Base-by-base conservation (phyloP, 2,329 filamentous ascomycete species). In the Chaetomiaceae sp. region DNA sequence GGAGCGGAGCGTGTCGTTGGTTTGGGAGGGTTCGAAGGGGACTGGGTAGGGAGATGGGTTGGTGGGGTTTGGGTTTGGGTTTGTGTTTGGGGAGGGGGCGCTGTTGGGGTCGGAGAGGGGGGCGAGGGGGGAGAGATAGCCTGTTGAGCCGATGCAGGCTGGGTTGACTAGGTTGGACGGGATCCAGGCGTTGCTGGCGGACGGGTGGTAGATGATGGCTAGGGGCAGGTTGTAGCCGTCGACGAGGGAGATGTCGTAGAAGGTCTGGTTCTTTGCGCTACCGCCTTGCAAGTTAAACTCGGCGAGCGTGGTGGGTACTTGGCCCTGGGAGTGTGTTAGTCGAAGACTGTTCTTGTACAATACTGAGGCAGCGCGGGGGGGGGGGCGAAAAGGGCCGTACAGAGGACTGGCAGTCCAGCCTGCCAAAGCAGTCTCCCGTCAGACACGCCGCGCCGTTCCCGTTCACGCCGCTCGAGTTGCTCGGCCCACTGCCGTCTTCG, bases 191-290 rank as follows among this genome's bases (percentile, higher is more conserved):
- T 76, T 73, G 56, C 86, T 82, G 44, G 75, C 72, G 18, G 81
- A 75, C 3, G 78, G 75, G 20, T 79, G 70, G 55, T 81, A 77
- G 45, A 74, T 71, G 60, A 80, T 78, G 24, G 78, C 83, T 51
- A 90, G 62, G 2, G 85, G 84, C 1, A 91, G 66, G 60, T 91
- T 91, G 73, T 91, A 91, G 39, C 87, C 87, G 60, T 93, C 87
- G 18, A 93, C 87, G 3, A 91, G 73, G 33, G 85, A 89, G 52
- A 93, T 86, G 63, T 93, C 87, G 67, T 90, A 91, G 63, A 88
- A 93, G 9, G 81, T 84, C 60, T 89, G 83, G 48, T 61, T 65
- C 39, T 69, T 68, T 18, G 72, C 70, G 35, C 74, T 67, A 24
- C 83, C 82, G 22, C 83, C 84, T 40, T 79, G 76, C 14, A 91